Evolutionary conservation across 768 basidiomycete species (phyloP).

Genomic region (Astraeus odoratus): DNA sequence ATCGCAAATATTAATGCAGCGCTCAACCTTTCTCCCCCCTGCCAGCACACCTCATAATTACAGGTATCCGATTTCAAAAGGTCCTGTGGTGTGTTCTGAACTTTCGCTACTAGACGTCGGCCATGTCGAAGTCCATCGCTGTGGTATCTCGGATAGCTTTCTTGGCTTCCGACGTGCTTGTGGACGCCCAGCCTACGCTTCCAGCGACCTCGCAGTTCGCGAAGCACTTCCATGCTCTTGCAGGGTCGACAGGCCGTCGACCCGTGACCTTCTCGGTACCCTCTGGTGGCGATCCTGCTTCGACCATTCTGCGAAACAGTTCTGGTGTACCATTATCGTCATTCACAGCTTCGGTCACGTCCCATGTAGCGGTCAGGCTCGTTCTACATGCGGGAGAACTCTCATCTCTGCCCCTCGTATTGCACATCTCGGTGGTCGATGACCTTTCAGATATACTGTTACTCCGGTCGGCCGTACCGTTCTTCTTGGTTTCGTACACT

Average conservation of each 20-base stretch:
- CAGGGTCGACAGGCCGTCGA: constrained; percentile 29
- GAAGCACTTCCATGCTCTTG: constrained; percentile 24
- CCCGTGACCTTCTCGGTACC: constrained; percentile 47
- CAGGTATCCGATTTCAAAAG: constrained; percentile 5
- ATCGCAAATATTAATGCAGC: neutral
- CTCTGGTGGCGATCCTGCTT: constrained; percentile 58
- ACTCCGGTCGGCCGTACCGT: constrained; percentile 73
- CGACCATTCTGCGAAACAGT: constrained; percentile 45
- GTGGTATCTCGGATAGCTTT: constrained; percentile 66
- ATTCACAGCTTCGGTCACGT: constrained; percentile 46
- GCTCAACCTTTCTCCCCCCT: neutral
- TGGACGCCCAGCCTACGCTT: constrained; percentile 47
- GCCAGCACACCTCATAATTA: neutral
- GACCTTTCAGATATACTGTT: constrained; percentile 72
- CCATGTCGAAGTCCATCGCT: constrained; percentile 23
- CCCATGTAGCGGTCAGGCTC: constrained; percentile 51
- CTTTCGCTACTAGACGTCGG: neutral
- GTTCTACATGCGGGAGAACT: constrained; percentile 65
- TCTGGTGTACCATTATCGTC: constrained; percentile 42
- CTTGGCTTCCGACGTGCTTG: constrained; percentile 57
- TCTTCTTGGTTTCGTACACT: constrained; percentile 72
- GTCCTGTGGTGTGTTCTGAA: constrained; percentile 6
- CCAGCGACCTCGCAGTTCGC: constrained; percentile 36
- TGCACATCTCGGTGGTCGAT: constrained; percentile 59
- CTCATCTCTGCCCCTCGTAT: constrained; percentile 54